Percentiles rank a stretch among this genome's conserved stretches.
phyloP scores from a whole-genome alignment of 1,284 basidiomycete species.

The Fomitopsis betulina region DNA sequence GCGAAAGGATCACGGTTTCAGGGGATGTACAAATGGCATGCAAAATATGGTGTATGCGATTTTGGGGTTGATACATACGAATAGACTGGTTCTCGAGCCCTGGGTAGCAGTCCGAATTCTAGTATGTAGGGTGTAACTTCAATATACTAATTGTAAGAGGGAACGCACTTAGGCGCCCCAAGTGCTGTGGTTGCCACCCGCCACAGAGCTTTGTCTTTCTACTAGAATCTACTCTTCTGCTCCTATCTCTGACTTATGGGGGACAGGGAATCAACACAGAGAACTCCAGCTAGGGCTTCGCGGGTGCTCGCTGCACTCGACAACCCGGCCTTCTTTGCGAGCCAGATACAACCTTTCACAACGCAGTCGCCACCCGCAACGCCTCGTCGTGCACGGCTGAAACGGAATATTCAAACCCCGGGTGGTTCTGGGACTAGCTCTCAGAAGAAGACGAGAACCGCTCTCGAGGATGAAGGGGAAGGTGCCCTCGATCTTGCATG shows the following conservation, averaged over 20 bases:
- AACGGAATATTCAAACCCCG: constrained; percentile 5
- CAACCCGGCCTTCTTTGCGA: constrained; percentile 14
- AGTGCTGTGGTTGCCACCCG: not conserved
- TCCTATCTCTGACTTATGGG: not conserved
- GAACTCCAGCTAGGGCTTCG: constrained; percentile 10
- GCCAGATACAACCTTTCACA: not conserved
- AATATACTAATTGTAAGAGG: too few species aligned
- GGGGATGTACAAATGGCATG: too few species aligned
- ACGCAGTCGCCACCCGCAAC: constrained; percentile 7
- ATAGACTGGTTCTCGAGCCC: too few species aligned
- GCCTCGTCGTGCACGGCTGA: constrained; percentile 4
- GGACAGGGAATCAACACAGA: not conserved
- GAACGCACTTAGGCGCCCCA: too few species aligned
- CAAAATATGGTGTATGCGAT: too few species aligned
- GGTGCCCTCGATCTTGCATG: not conserved
- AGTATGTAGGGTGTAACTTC: too few species aligned
- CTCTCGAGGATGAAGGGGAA: not conserved
- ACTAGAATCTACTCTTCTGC: not conserved
- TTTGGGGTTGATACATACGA: too few species aligned
- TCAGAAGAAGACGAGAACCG: constrained; percentile 9
- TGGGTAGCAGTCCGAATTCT: too few species aligned
- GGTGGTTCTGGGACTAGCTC: constrained; percentile 2
- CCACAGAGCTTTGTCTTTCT: not conserved
- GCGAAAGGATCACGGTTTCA: too few species aligned
- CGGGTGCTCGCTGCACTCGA: constrained; percentile 21